Evolutionary conservation across 768 basidiomycete genomes (phyloP), one percentile per base, ranked within the genome.

Genomic region (Lactarius sp.): DNA sequence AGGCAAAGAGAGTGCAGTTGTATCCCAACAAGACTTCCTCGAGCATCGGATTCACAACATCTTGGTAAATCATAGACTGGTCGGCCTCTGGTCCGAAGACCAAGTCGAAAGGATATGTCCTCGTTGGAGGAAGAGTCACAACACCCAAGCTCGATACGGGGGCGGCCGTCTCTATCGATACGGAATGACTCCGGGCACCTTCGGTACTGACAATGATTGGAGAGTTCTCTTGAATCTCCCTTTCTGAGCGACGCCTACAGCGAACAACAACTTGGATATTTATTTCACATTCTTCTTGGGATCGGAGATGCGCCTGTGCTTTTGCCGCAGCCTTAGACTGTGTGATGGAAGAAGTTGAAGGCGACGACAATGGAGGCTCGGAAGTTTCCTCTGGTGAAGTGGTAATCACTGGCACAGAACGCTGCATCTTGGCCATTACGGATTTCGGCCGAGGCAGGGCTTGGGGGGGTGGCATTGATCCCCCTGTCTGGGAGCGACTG

Each of bases 71-170:
- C 82, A 92, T 83, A 22, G 90, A 86, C 72, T 99, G 97, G 72
- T 96, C 94, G 27, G 95, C 95, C 73, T 97, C 94, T 20, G 95
- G 94, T 3, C 97, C 96, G 77, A 97, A 98, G 7, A 97, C 97
- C 33, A 90, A 78, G 75, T 98, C 95, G 73, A 97, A 99, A 4
- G 91, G 87, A 74, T 98, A 99, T 2, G 92, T 96, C 56, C 89
- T 79, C 2, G 86, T 84, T 12, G 88, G 88, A 27, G 91, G 82
- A n/a, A 86, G 77, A 6, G 84, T 85, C 13, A 90, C 79, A 50
- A 92, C 69, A n/a, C 90, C 90, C 6, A 93, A 73, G 61, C 83
- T 87, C 3, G 88, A 86, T 2, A 82, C 73, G 0, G 89, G 87
- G 1, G 83, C 70, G 4, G 87, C 83, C 0, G 89, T 87, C 74